These are phyloP conservation scores for Diddensiella santjacobensis DNA, from an alignment of 805 yeast species.

Conservation along the genomic window DNA sequence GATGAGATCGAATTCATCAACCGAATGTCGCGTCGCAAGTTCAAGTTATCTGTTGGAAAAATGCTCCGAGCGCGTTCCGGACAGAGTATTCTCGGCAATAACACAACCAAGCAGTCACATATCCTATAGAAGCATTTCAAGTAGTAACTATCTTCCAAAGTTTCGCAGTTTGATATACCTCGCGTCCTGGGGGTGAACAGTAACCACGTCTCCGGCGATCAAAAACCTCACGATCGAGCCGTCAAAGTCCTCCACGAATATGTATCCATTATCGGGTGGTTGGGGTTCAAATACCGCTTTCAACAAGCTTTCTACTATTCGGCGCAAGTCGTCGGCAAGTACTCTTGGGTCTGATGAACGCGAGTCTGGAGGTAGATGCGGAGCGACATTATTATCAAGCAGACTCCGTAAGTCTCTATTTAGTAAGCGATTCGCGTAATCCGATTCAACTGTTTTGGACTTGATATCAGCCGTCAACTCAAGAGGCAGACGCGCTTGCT, in stretches of 20 bases:
- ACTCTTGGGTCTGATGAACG: neutral
- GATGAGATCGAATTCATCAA: neutral
- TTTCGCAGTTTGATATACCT: constrained; percentile 17
- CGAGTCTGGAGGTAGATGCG: neutral
- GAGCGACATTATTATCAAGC: constrained; percentile 5
- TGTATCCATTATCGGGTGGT: constrained; percentile 10
- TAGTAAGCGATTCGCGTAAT: neutral
- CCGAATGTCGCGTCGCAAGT: constrained; percentile 2
- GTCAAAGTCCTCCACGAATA: constrained; percentile 13
- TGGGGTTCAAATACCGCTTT: constrained; percentile 19
- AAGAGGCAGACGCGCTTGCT: constrained; percentile 1
- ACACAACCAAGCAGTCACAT: neutral
- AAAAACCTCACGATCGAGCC: constrained; percentile 17
- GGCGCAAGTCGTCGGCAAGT: constrained; percentile 5
- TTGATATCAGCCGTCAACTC: neutral
- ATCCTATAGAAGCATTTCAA: too few species aligned
- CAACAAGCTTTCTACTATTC: constrained; percentile 13
- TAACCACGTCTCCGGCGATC: constrained; percentile 17
- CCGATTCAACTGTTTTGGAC: neutral
- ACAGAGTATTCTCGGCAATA: neutral
- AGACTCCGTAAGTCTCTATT: constrained; percentile 2
- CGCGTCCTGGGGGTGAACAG: constrained; percentile 10
- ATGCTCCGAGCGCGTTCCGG: neutral
- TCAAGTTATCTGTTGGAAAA: neutral
- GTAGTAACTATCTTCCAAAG: constrained; percentile 12